Conservation (phyloP, 2,329 filamentous ascomycete genomes). For the Zasmidium citrigriseum region DNA sequence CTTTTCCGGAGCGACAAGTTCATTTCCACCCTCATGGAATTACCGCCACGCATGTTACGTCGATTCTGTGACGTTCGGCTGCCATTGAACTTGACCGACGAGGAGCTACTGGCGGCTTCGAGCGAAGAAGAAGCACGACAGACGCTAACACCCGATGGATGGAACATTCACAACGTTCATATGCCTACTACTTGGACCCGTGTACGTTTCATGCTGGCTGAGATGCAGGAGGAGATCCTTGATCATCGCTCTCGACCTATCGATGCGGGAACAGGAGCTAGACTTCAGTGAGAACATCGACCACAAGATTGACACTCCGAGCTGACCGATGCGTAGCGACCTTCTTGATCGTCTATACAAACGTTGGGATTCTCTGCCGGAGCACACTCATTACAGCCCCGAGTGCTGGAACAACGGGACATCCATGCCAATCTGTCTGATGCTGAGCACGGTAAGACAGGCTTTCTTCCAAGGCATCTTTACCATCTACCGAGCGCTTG, state of each 20-base stretch:
- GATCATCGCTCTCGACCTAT: conserved; percentile 6
- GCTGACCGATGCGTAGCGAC: neutral
- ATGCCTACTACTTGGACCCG: conserved; percentile 18
- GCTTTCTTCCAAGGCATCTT: conserved; percentile 9
- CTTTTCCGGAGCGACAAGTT: conserved; percentile 23
- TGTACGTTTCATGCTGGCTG: conserved; percentile 9
- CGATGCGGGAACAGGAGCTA: neutral
- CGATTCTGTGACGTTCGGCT: conserved; percentile 7
- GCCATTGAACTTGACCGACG: conserved; percentile 16
- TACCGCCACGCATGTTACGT: conserved; percentile 20
- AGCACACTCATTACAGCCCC: conserved; percentile 19
- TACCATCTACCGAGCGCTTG: conserved; percentile 20
- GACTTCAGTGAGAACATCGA: conserved; percentile 9
- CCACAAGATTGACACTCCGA: neutral
- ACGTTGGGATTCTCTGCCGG: conserved; percentile 9
- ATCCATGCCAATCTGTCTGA: conserved; percentile 10
- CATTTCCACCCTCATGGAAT: conserved; percentile 21
- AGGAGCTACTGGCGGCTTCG: conserved; percentile 6
- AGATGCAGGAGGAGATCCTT: conserved; percentile 11
- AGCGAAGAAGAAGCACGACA: conserved; percentile 5
- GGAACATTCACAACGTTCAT: conserved; percentile 10
- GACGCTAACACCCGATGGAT: conserved; percentile 13
- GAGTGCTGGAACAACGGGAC: conserved; percentile 18
- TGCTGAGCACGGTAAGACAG: conserved; percentile 13
- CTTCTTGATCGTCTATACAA: neutral